Base-by-base conservation (phyloP, 257 asterid species). In the Primulina huaijiensis region DNA sequence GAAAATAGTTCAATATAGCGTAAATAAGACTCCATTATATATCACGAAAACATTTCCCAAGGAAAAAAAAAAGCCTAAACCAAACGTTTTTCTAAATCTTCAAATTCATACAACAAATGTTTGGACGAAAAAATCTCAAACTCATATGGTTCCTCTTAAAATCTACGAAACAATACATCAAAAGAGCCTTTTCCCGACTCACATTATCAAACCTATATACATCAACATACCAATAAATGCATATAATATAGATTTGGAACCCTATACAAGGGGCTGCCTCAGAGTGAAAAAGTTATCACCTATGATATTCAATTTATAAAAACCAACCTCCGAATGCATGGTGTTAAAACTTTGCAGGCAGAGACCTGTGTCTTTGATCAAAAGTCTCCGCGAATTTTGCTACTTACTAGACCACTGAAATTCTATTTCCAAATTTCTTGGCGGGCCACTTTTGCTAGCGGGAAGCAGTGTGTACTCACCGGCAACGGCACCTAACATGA, bases 401-500 rank as follows among this genome's bases (percentile, higher is more conserved):
- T 73, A 77, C 76, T 87, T 88, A 67, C 88, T 88, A 62, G 96
- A 92, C 98, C 98, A 92, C 72, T 86, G 97, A 78, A 92, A 88
- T 79, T 92, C 98, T 57, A 92, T 92, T 81, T 92, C 98, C 84
- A 92, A 72, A 71, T 83, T 92, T 81, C 97, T 87, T 16, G 98
- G 83, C 14, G 97, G 96, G 50, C 98, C 98, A 2, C 96, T 92
- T 83, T 90, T 92, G 92, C 98, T 92, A 64, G 85, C 90, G 0
- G 98, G 98, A 59, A 92, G 83, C 55, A 92, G 64, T 1, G 97
- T 87, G 79, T 92, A 92, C 74, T 92, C 99, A 55, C 99, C 99
- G 0, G 99, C 92, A 17, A 94, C 99, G 21, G 93, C 96, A 9
- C 99, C 99, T 57, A 94, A 84, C 99, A 94, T 94, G 71, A 94